These are phyloP conservation scores for Litsea cubeba DNA, from an alignment of 164 flowering plant species.

Conservation along the genomic window DNA sequence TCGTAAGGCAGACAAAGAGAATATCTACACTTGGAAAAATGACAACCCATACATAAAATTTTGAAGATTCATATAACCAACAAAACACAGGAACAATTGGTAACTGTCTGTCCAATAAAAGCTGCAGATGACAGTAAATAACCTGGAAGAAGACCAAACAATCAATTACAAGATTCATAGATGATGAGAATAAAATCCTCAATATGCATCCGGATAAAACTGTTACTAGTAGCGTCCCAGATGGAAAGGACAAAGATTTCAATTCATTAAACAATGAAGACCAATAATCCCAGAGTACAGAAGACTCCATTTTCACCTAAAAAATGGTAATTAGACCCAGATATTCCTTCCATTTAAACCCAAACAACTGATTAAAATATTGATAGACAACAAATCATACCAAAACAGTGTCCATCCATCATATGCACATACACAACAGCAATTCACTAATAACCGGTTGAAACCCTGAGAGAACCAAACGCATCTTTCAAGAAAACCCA, in stretches of 20 bases:
- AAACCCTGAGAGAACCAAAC: neutral
- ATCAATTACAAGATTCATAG: neutral
- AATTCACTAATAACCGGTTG: neutral
- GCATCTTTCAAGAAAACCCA: neutral
- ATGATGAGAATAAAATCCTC: too few relatives aligned
- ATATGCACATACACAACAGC: neutral
- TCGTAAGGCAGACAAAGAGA: neutral
- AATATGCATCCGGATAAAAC: neutral
- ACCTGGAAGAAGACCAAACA: neutral
- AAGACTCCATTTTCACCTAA: neutral
- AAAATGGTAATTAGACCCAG: too few relatives aligned
- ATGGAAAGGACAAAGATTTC: neutral
- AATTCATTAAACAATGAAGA: neutral
- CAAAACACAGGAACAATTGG: neutral
- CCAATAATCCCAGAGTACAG: neutral
- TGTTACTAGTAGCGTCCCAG: neutral
- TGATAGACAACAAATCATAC: conserved; percentile 1
- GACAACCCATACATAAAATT: too few relatives aligned
- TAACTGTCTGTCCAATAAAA: neutral
- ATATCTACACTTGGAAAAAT: neutral
- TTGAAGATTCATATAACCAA: neutral
- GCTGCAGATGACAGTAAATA: neutral
- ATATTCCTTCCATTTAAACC: neutral
- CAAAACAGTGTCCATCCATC: neutral
- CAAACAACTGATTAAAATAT: neutral